Evolutionary conservation across 495 filamentous ascomycete species (phyloP).

Genomic region (Jackrogersella minutella): DNA sequence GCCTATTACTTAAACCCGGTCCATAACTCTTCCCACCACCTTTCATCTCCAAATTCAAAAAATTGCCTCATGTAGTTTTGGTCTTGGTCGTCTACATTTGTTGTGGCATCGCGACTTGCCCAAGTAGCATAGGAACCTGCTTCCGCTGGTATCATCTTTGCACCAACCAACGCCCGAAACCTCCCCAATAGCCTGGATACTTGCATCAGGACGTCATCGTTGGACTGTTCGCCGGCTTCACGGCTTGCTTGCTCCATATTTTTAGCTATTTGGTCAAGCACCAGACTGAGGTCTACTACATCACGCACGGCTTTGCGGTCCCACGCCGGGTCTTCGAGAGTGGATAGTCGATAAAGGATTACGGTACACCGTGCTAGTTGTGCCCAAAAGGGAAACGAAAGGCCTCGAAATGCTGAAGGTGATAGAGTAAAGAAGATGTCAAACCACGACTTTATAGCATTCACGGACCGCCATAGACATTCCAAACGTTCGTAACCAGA

Average conservation of each 20-base stretch:
- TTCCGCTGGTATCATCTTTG: constrained; percentile 17
- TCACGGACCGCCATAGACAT: constrained; percentile 48
- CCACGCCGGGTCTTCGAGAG: constrained; percentile 52
- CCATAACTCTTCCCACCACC: constrained; percentile 10
- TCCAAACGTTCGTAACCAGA: constrained; percentile 48
- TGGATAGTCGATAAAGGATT: constrained; percentile 51
- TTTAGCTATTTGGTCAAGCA: constrained; percentile 45
- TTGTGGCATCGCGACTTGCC: not conserved
- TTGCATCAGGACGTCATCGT: constrained; percentile 45
- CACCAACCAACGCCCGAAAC: constrained; percentile 40
- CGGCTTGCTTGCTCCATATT: constrained; percentile 39
- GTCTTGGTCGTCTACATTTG: not conserved
- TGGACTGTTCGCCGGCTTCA: constrained; percentile 37
- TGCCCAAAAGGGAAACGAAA: constrained; percentile 50
- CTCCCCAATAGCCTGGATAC: constrained; percentile 41
- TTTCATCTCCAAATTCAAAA: constrained; percentile 1
- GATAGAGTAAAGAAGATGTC: constrained; percentile 47
- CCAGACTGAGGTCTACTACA: constrained; percentile 42
- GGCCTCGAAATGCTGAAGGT: constrained; percentile 26
- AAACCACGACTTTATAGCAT: constrained; percentile 49
- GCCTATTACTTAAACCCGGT: not conserved
- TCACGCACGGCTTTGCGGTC: constrained; percentile 49
- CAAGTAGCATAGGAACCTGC: not conserved
- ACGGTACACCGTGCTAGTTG: constrained; percentile 49
- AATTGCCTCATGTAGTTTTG: constrained; percentile 5